Evolutionary conservation across 805 yeast species (phyloP).

Genomic region (Cyberlindnera xishuangbannaensis): DNA sequence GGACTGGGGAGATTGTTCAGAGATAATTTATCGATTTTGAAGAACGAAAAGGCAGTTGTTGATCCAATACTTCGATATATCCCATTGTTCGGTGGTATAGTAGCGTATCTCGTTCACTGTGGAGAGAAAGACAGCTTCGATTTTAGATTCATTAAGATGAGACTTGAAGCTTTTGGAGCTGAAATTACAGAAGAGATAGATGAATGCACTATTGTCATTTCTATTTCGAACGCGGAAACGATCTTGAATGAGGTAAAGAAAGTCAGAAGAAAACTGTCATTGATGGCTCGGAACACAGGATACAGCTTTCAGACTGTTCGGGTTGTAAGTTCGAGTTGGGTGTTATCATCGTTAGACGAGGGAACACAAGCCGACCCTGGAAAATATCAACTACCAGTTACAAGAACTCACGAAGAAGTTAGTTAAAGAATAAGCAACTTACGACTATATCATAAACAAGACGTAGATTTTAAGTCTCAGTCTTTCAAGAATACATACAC

Average conservation of each 20-base stretch:
- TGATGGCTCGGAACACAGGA: background rate
- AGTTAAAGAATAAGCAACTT: too few relatives aligned
- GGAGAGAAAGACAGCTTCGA: slow-evolving; percentile 5
- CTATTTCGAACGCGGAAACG: background rate
- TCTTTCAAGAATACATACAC: too few relatives aligned
- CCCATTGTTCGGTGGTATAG: slow-evolving; percentile 33
- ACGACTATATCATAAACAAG: too few relatives aligned
- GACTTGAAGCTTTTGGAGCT: slow-evolving; percentile 42
- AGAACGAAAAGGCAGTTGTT: slow-evolving; percentile 2
- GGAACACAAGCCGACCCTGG: too few relatives aligned
- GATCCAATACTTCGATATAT: slow-evolving; percentile 9
- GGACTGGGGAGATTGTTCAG: slow-evolving; percentile 12
- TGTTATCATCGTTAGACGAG: background rate
- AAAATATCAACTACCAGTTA: too few relatives aligned
- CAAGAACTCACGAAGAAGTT: too few relatives aligned
- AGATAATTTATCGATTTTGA: slow-evolving; percentile 7
- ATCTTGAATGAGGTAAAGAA: background rate
- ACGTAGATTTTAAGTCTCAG: too few relatives aligned
- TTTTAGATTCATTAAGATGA: slow-evolving; percentile 11
- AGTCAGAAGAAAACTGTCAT: background rate
- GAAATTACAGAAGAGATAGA: slow-evolving; percentile 20
- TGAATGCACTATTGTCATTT: background rate
- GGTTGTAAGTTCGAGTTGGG: background rate
- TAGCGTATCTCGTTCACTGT: slow-evolving; percentile 28
- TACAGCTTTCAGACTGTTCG: background rate